Evolutionary conservation across 352 stramenopile genomes (phyloP).

Genomic region (Globisporangium mamillatum): DNA sequence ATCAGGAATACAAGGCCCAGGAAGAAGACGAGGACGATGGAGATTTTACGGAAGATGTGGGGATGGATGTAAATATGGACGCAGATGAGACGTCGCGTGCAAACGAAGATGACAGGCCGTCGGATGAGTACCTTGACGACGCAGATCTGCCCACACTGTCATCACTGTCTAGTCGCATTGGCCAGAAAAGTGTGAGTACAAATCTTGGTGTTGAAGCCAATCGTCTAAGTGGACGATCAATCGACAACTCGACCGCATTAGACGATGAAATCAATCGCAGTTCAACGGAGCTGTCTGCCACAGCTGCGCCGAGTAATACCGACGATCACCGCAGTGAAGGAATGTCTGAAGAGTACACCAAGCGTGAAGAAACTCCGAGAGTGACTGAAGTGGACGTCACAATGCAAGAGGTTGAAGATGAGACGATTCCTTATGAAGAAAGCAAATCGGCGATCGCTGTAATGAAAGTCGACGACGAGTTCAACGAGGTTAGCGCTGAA

Average conservation of each 20-base stretch:
- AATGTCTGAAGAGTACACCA: background rate
- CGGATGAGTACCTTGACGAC: background rate
- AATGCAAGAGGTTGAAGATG: background rate
- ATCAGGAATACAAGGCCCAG: slow-evolving; percentile 36
- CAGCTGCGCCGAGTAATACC: background rate
- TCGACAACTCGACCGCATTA: background rate
- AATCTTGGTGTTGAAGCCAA: background rate
- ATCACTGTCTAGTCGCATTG: background rate
- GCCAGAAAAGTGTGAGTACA: background rate
- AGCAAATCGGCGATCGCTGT: background rate
- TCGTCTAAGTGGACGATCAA: background rate
- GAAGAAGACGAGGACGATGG: slow-evolving; percentile 21
- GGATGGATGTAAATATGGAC: slow-evolving; percentile 1
- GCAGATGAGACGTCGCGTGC: background rate
- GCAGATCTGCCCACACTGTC: background rate
- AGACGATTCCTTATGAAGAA: background rate
- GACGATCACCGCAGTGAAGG: background rate
- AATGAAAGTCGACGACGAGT: background rate
- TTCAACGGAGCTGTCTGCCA: background rate
- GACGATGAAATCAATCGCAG: background rate
- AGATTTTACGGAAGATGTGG: background rate
- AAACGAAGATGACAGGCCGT: background rate
- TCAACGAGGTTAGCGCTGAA: background rate
- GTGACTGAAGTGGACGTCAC: background rate
- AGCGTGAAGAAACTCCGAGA: background rate